These are phyloP conservation scores for Collybiopsis confluens DNA, from an alignment of 768 basidiomycete genomes.

Conservation along the genomic window DNA sequence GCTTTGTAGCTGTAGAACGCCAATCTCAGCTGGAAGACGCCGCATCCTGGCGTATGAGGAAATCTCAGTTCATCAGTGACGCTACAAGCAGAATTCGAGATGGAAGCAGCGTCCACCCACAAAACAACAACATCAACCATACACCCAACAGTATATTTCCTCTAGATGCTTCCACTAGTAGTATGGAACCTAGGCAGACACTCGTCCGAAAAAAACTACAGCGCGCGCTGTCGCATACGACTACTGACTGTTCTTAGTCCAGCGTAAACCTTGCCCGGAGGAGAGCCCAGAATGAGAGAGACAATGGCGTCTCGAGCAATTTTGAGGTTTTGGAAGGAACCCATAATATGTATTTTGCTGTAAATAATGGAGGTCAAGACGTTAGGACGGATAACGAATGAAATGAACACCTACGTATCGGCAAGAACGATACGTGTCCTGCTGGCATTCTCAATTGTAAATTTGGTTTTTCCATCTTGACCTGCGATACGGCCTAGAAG, in stretches of 20 bases:
- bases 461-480: constrained; percentile 97
- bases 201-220: constrained; percentile 42
- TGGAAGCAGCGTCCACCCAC: too few relatives aligned
- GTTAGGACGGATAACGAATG: background rate
- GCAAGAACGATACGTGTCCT: constrained; percentile 98
- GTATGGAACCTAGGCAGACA: too few relatives aligned
- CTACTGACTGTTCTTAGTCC: constrained; percentile 87
- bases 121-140: too few relatives aligned
- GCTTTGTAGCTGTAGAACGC: too few relatives aligned
- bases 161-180: too few relatives aligned
- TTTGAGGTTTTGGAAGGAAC: constrained; percentile 98
- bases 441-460: constrained; percentile 96
- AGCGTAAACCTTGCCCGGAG: constrained; percentile 92
- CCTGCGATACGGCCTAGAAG: constrained; percentile 89
- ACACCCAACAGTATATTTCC: too few relatives aligned
- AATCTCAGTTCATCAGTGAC: too few relatives aligned
- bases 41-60: too few relatives aligned
- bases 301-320: constrained; percentile 95
- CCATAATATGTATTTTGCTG: constrained; percentile 98
- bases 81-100: too few relatives aligned
- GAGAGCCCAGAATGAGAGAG: constrained; percentile 90
- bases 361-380: constrained; percentile 8
- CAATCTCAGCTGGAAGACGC: too few relatives aligned
- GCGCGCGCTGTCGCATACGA: constrained; percentile 87
- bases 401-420: constrained; percentile 74